A percentile compares a stretch with the other conserved stretches of the same genome.
Evolutionary conservation across 768 basidiomycete species (phyloP).

Genomic region (Thelephora ganbajun): DNA sequence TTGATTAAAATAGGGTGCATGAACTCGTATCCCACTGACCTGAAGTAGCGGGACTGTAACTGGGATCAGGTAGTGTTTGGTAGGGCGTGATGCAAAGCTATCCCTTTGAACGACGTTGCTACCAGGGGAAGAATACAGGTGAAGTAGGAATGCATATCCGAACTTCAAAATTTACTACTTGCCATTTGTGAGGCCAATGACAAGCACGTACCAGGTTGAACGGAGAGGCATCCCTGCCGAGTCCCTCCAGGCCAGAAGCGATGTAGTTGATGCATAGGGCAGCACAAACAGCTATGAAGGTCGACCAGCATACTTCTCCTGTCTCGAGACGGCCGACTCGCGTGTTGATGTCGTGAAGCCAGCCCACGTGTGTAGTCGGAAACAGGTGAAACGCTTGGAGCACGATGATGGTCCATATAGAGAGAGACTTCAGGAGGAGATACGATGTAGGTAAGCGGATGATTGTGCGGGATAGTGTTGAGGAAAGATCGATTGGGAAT

Average conservation of each 20-base stretch:
- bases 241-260: conserved; percentile 54
- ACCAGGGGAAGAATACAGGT: conserved; percentile 57
- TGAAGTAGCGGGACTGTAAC: conserved; percentile 63
- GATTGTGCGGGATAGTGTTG: conserved; percentile 40
- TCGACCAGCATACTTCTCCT: conserved; percentile 56
- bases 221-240: conserved; percentile 35
- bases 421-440: conserved; percentile 38
- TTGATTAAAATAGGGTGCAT: not conserved
- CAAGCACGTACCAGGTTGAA: conserved; percentile 51
- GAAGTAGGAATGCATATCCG: conserved; percentile 63
- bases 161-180: conserved; percentile 28
- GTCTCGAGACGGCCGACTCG: conserved; percentile 42
- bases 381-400: conserved; percentile 38
- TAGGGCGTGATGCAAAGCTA: conserved; percentile 46
- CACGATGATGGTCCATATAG: conserved; percentile 44
- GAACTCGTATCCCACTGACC: conserved; percentile 21
- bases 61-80: conserved; percentile 59
- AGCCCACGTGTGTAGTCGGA: conserved; percentile 18
- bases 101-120: conserved; percentile 33
- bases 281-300: conserved; percentile 53
- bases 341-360: conserved; percentile 22
- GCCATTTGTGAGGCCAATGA: conserved; percentile 2
- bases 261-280: conserved; percentile 54
- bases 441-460: conserved; percentile 55
- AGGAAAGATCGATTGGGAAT: conserved; percentile 54